phyloP scores from a whole-genome alignment of 2,329 filamentous ascomycete species.

The Verticillium tricorpus region DNA sequence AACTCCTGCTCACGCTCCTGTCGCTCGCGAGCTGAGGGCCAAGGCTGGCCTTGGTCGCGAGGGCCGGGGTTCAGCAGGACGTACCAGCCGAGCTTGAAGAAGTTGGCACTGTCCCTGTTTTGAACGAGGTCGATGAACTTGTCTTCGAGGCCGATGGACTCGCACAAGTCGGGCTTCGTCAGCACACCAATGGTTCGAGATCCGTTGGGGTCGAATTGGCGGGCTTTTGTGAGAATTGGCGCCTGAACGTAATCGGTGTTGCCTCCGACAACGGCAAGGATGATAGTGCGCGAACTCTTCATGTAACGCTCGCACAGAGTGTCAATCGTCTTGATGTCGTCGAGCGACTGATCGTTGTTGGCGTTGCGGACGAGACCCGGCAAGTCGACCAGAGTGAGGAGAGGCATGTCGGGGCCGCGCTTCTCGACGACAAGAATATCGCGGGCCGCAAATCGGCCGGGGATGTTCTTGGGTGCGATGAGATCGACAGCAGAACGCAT shows the following conservation, averaged over 20 bases:
- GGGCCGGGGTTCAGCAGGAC: slow-evolving; percentile 45
- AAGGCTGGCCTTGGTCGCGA: slow-evolving; percentile 36
- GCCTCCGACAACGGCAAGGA: slow-evolving; percentile 50
- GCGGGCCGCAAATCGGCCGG: slow-evolving; percentile 44
- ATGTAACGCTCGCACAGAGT: slow-evolving; percentile 48
- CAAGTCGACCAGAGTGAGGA: slow-evolving; percentile 58
- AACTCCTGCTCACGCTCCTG: slow-evolving; percentile 40
- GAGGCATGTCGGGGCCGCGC: slow-evolving; percentile 52
- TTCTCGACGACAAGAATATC: slow-evolving; percentile 57
- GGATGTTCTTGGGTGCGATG: slow-evolving; percentile 45
- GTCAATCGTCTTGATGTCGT: slow-evolving; percentile 49
- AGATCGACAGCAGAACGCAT: slow-evolving; percentile 46
- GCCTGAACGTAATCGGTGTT: slow-evolving; percentile 52
- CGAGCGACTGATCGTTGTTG: slow-evolving; percentile 46
- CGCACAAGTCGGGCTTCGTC: slow-evolving; percentile 49
- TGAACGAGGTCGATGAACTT: slow-evolving; percentile 50
- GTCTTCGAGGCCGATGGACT: slow-evolving; percentile 47
- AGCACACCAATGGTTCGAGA: slow-evolving; percentile 46
- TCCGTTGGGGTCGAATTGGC: slow-evolving; percentile 44
- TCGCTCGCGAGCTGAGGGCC: slow-evolving; percentile 37
- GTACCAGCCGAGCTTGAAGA: slow-evolving; percentile 48
- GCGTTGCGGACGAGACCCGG: slow-evolving; percentile 53
- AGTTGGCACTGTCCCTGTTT: slow-evolving; percentile 44
- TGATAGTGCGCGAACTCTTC: slow-evolving; percentile 51
- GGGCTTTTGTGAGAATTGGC: slow-evolving; percentile 45